A percentile compares a stretch with the other conserved stretches of the same genome.
Conservation (phyloP, 2,329 filamentous ascomycete species). For the Fusarium heterosporum region DNA sequence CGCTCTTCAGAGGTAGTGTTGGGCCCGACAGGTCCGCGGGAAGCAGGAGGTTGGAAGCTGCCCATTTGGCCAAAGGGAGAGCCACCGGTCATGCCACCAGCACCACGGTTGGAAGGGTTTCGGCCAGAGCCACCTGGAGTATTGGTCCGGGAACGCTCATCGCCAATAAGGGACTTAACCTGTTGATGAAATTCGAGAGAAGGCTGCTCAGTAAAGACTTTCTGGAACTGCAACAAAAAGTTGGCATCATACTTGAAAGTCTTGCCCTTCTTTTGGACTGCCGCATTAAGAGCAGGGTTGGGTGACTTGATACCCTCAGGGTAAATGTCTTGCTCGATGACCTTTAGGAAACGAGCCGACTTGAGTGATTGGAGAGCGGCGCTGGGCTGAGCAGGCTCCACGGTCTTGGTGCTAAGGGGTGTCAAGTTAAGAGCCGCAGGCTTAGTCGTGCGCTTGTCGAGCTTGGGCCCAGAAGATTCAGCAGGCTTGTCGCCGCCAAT, state of each 20-base stretch:
- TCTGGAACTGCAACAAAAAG: conserved; percentile 96
- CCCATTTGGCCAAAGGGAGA: conserved; percentile 72
- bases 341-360: conserved; percentile 87
- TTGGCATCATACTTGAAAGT: conserved; percentile 95
- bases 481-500: conserved; percentile 60
- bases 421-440: conserved; percentile 90
- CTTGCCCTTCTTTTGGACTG: conserved; percentile 81
- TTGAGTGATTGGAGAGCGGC: conserved; percentile 93
- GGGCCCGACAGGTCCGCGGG: conserved; percentile 70
- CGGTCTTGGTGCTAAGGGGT: conserved; percentile 80
- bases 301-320: conserved; percentile 87
- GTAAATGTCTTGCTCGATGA: conserved; percentile 83
- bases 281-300: conserved; percentile 88
- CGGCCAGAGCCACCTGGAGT: conserved; percentile 34
- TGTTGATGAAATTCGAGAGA: conserved; percentile 93
- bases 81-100: conserved; percentile 17
- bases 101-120: conserved; percentile 17
- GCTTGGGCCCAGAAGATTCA: conserved; percentile 62
- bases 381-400: conserved; percentile 92
- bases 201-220: conserved; percentile 96
- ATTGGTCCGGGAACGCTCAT: conserved; percentile 63
- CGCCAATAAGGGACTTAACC: conserved; percentile 87
- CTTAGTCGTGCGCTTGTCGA: conserved; percentile 76
- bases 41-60: conserved; percentile 66
- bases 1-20: conserved; percentile 83